Conservation (phyloP, 495 filamentous ascomycete genomes). For the Xylaria castorea region DNA sequence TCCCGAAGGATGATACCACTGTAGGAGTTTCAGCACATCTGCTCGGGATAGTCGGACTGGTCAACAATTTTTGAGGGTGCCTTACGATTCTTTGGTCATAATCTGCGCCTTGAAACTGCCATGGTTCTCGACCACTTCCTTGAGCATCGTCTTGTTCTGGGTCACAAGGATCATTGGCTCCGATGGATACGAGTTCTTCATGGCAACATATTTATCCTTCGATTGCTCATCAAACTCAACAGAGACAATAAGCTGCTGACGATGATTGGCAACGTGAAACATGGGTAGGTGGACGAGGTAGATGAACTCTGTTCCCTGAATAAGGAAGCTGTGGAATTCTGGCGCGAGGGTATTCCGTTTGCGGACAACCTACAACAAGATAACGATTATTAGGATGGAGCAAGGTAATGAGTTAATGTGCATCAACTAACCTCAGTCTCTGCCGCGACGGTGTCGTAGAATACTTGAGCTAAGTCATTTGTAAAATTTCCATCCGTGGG, state of each 20-base stretch:
- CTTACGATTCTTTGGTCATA: conserved; percentile 31
- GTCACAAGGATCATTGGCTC: conserved; percentile 35
- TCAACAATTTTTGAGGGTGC: background rate
- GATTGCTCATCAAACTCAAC: conserved; percentile 34
- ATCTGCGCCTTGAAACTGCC: conserved; percentile 32
- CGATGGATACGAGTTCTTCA: conserved; percentile 32
- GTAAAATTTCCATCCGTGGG: conserved; percentile 47
- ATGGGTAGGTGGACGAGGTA: conserved; percentile 44
- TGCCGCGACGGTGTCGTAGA: conserved; percentile 40
- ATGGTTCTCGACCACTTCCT: conserved; percentile 24
- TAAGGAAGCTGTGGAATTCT: conserved; percentile 41
- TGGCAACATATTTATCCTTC: conserved; percentile 33
- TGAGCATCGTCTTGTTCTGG: conserved; percentile 28
- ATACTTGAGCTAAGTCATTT: conserved; percentile 34
- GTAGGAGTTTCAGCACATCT: background rate
- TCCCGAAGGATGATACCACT: conserved; percentile 34
- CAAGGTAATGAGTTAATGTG: background rate
- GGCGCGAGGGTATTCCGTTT: conserved; percentile 38
- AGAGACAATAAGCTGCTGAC: conserved; percentile 44
- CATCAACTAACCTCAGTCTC: conserved; percentile 39
- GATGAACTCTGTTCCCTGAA: conserved; percentile 45
- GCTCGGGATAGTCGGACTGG: background rate
- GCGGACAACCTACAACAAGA: conserved; percentile 32
- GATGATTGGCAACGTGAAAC: conserved; percentile 44
- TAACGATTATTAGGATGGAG: conserved; percentile 12